These are phyloP conservation scores for Erucastrum elatum DNA, from an alignment of 345 rosid species.

Conservation along the genomic window DNA sequence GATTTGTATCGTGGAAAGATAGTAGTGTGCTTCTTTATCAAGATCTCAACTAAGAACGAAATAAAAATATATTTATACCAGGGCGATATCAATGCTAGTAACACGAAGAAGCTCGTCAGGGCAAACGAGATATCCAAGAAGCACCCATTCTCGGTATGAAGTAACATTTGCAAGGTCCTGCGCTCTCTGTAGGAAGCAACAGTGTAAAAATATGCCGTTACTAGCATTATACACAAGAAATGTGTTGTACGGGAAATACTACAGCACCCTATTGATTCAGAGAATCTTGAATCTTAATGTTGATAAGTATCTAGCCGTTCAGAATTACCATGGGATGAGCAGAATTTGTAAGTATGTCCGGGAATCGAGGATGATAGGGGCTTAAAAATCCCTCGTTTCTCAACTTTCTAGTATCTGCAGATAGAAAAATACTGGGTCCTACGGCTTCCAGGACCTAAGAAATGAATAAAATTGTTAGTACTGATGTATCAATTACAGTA, in stretches of 20 bases:
- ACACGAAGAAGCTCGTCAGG: constrained; percentile 98
- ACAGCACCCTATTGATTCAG: constrained; percentile 7
- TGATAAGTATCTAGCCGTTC: constrained; percentile 14
- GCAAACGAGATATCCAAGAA: constrained; percentile 96
- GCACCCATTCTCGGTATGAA: constrained; percentile 94
- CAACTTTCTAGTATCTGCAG: constrained; percentile 93
- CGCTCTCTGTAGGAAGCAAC: constrained; percentile 69
- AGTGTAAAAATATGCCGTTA: constrained; percentile 22
- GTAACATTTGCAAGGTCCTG: constrained; percentile 99
- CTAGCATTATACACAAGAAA: constrained; percentile 18
- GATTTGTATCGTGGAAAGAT: constrained; percentile 1
- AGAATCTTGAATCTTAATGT: background rate
- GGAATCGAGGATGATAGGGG: constrained; percentile 97
- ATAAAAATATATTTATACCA: constrained; percentile 48
- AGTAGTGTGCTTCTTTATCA: background rate
- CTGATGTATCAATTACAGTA: constrained; percentile 1
- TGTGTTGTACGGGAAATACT: background rate
- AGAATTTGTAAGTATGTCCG: constrained; percentile 95
- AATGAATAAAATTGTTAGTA: constrained; percentile 30
- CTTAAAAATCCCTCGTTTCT: constrained; percentile 96
- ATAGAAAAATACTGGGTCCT: constrained; percentile 91
- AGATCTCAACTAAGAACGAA: constrained; percentile 20
- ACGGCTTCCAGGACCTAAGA: constrained; percentile 97
- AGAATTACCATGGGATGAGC: constrained; percentile 91
- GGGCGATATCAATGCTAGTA: constrained; percentile 95